Conservation (phyloP, 768 basidiomycete species). For the Auricularia cornea region DNA sequence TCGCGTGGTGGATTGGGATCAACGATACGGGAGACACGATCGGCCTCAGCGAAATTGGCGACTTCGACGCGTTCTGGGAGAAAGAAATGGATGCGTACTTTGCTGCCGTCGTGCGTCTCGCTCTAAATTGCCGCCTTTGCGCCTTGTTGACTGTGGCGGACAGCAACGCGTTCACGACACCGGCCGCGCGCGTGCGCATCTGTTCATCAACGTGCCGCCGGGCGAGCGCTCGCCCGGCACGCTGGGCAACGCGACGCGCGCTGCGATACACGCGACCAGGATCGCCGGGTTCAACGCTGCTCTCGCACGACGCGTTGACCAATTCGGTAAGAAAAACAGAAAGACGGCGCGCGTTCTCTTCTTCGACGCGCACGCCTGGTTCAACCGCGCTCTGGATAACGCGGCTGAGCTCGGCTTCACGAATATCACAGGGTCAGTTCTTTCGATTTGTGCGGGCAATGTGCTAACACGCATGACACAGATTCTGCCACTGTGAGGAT, state of each 20-base stretch:
- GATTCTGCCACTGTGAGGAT: slow-evolving; percentile 43
- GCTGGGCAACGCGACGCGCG: slow-evolving; percentile 25
- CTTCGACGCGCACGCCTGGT: slow-evolving; percentile 46
- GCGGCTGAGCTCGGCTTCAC: slow-evolving; percentile 36
- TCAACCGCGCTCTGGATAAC: slow-evolving; percentile 37
- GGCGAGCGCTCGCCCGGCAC: slow-evolving; percentile 39
- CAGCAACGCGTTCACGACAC: slow-evolving; percentile 33
- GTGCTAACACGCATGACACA: slow-evolving; percentile 11
- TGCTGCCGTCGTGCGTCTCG: slow-evolving; percentile 35
- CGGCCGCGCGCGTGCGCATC: slow-evolving; percentile 35
- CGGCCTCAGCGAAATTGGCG: slow-evolving; percentile 32
- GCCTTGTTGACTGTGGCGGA: neutral
- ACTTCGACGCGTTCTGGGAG: slow-evolving; percentile 43
- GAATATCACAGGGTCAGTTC: slow-evolving; percentile 36
- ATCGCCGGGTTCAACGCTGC: slow-evolving; percentile 36
- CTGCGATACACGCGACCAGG: slow-evolving; percentile 29
- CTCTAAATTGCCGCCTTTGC: neutral
- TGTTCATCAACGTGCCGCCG: slow-evolving; percentile 50
- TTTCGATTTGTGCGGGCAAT: neutral
- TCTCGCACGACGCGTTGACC: slow-evolving; percentile 26
- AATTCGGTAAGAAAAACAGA: slow-evolving; percentile 30
- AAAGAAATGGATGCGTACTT: slow-evolving; percentile 43
- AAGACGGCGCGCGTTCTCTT: slow-evolving; percentile 31
- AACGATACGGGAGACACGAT: slow-evolving; percentile 49
- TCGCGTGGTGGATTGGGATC: slow-evolving; percentile 53